Evolutionary conservation across 257 asterid genomes (phyloP), one percentile per base, ranked within the genome.

Genomic region (Jaltomata sinuosa): DNA sequence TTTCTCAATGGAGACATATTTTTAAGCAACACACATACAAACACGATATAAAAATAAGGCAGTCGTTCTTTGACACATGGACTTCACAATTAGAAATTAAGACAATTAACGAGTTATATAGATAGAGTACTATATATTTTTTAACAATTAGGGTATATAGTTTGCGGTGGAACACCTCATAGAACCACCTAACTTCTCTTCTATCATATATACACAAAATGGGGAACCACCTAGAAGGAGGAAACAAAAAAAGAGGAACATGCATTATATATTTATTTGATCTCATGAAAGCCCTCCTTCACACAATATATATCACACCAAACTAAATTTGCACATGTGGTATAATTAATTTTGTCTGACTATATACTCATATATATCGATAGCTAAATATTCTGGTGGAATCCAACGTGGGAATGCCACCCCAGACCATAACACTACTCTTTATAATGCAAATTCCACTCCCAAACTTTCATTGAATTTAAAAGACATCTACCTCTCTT

Each of bases 371-470:
- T 32, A 62, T 32, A 34, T 1, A 52, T 25, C 9, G 61, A 76
- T 27, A 29, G 5, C 62, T 27, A 49, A 10, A 29, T 2, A 4
- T 16, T 29, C 27, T 49, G 18, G 45, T 77, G 82, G 82, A 49
- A 77, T 49, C 42, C 36, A 27, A 77, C 82, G 82, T 77, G 82
- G 82, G 42, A 77, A 49, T 77, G 82, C 62, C 82, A 49, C 62
- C 29, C 82, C 16, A 77, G 7, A 47, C 81, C 81, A 47, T 31
- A 2, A 16, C 42, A 76, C 2, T 22, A 11, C 59, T 45, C 40
- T 47, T 29, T 25, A 74, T 74, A 47, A 74, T 74, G 81, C 81
- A 45, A 45, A 45, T 74, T 49, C 82, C 82, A 47, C 82, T 27
- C 6, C 45, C 62, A 16, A 62, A 49, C 14, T 27, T 67, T 77